Conservation (phyloP, 2,329 filamentous ascomycete species). For the Achaetomium macrosporum region DNA sequence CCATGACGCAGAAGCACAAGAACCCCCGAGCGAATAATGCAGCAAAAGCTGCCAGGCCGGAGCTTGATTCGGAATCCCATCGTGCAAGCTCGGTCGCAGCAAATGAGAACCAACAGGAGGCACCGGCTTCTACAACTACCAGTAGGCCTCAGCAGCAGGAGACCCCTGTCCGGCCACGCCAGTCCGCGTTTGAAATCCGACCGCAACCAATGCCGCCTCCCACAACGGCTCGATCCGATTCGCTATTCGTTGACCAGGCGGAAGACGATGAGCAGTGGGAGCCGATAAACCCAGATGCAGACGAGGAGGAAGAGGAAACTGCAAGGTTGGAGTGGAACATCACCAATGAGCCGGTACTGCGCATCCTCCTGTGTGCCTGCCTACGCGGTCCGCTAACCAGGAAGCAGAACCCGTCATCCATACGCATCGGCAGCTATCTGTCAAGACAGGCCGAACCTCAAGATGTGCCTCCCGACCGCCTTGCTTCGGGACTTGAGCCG, state of each 20-base stretch:
- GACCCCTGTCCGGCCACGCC: slow-evolving; percentile 33
- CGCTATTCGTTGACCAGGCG: slow-evolving; percentile 60
- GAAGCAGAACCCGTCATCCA: slow-evolving; percentile 38
- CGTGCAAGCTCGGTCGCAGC: slow-evolving; percentile 34
- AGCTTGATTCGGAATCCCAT: slow-evolving; percentile 44
- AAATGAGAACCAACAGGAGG: slow-evolving; percentile 26
- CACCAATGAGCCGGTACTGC: slow-evolving; percentile 53
- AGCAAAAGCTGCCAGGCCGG: slow-evolving; percentile 37
- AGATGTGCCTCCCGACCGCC: slow-evolving; percentile 12
- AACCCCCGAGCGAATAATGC: slow-evolving; percentile 32
- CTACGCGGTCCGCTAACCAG: slow-evolving; percentile 26
- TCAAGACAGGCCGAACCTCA: slow-evolving; percentile 22
- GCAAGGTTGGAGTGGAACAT: slow-evolving; percentile 70
- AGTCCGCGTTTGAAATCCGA: slow-evolving; percentile 31
- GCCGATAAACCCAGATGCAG: slow-evolving; percentile 52
- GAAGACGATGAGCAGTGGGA: slow-evolving; percentile 70
- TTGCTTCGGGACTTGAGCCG: slow-evolving; percentile 50
- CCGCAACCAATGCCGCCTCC: slow-evolving; percentile 38
- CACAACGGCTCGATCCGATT: slow-evolving; percentile 38
- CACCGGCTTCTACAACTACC: slow-evolving; percentile 30
- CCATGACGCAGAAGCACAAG: slow-evolving; percentile 43
- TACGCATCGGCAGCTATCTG: slow-evolving; percentile 39
- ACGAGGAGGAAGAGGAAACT: slow-evolving; percentile 55
- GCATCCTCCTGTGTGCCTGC: neutral
- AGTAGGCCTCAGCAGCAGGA: slow-evolving; percentile 32